phyloP scores from a whole-genome alignment of 2,329 filamentous ascomycete genomes.

The Talaromyces islandicus region DNA sequence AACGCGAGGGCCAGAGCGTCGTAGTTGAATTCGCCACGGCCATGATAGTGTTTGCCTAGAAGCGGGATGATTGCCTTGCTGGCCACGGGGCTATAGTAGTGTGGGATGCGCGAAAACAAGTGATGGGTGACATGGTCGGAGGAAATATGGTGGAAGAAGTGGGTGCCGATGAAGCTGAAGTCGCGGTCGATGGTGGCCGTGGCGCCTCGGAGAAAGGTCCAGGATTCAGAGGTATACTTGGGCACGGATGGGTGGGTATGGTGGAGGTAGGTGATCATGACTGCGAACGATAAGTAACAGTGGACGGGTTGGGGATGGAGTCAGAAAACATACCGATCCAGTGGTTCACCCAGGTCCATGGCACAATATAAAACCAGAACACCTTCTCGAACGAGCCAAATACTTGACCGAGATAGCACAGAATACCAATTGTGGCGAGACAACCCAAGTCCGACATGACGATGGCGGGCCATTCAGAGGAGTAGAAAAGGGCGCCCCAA shows the following conservation, averaged over 20 bases:
- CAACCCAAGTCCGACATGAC: not conserved
- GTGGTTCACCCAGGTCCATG: not conserved
- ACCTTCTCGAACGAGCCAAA: not conserved
- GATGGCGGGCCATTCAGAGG: not conserved
- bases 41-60: not conserved
- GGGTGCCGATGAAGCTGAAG: slow-evolving; percentile 6
- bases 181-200: not conserved
- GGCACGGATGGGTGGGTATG: slow-evolving; percentile 1
- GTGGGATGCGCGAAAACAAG: slow-evolving; percentile 1
- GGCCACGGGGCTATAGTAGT: not conserved
- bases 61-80: slow-evolving; percentile 3
- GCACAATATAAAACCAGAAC: not conserved
- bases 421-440: not conserved
- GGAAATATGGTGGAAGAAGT: slow-evolving; percentile 7
- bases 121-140: slow-evolving; percentile 5
- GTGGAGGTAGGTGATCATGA: slow-evolving; percentile 8
- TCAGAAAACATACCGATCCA: not conserved
- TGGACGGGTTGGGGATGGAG: not conserved
- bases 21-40: not conserved
- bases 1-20: not conserved
- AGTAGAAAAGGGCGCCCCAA: not conserved
- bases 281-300: not conserved
- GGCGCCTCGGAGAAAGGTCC: slow-evolving; percentile 1
- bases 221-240: not conserved
- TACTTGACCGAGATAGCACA: not conserved